Base-by-base conservation (phyloP, 495 filamentous ascomycete genomes). In the Pseudotulostoma volvatum region DNA sequence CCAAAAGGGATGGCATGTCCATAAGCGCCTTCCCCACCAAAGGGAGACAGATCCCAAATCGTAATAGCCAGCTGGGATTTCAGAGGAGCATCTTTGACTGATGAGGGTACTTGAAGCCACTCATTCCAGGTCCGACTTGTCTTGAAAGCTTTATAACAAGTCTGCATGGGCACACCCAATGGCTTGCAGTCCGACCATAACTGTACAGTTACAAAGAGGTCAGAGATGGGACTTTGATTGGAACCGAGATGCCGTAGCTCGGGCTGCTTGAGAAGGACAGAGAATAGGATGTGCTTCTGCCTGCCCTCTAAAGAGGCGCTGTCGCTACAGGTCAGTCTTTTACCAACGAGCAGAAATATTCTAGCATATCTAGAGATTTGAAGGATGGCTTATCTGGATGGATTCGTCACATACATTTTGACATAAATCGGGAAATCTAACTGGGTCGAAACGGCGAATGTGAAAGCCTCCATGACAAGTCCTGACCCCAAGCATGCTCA, bases 121-220 rank as follows among this genome's bases (percentile, higher is more conserved):
- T 99, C 90, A 52, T 88, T 87, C 90, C 90, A 99, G 50, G 62
- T 70, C 48, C 92, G 74, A 37, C 74, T 69, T 17, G 65, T 68
- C 49, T 84, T 86, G 48, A 96, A 94, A 1, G 80, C 55, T 54
- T 81, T 93, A 63, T 94, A 96, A 9, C 83, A 68, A 7, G 92
- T 99, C 55, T 95, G 87, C 8, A 93, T 66, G 0, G 85, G 82
- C 0, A 95, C 82, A 1, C 87, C 88, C 42, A 96, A 57, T 9
- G 90, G 85, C 51, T 99, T 96, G 13, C 84, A 93, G 47, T 93
- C 86, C 8, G 92, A 85, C 78, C 87, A 99, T 50, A 94, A 63
- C 58, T 95, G 92, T 11, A 76, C 80, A 2, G 86, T 94, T 14
- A 92, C 78, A 47, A 86, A 95, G 28, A 96, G 77, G 53, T 97